Percentiles rank a stretch among this genome's conserved stretches.
Conservation (phyloP, 1,284 basidiomycete genomes). For the Malassezia cuniculi region DNA sequence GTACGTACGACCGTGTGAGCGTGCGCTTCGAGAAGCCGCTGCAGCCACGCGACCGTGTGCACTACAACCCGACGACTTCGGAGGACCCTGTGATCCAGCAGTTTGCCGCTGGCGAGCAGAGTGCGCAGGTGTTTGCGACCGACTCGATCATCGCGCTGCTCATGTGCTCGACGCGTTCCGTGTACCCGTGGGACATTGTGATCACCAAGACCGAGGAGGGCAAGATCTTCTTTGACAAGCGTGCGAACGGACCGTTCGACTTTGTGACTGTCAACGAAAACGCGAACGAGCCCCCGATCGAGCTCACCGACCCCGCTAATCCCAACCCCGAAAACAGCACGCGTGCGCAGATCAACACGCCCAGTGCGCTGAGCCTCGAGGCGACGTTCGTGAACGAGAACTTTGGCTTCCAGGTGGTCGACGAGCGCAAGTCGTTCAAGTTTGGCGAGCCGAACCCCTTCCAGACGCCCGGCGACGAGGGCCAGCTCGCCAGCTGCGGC, state of each 20-base stretch:
- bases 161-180: conserved; percentile 87
- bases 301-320: conserved; percentile 59
- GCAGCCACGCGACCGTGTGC: conserved; percentile 82
- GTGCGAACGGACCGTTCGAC: conserved; percentile 80
- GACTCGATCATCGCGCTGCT: conserved; percentile 90
- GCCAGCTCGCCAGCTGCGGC: conserved; percentile 78
- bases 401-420: conserved; percentile 89
- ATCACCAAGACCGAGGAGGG: conserved; percentile 74
- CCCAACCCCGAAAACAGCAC: conserved; percentile 23
- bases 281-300: conserved; percentile 83
- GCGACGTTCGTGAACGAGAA: conserved; percentile 99
- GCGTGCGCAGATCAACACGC: conserved; percentile 66
- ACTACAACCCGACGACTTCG: conserved; percentile 92
- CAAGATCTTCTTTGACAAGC: conserved; percentile 92
- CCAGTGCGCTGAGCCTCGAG: conserved; percentile 83
- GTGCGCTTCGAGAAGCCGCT: conserved; percentile 72
- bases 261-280: conserved; percentile 98
- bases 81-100: conserved; percentile 61
- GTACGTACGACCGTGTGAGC: conserved; percentile 86
- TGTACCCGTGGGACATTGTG: conserved; percentile 98
- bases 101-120: conserved; percentile 19
- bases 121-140: conserved; percentile 85
- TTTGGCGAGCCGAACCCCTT: conserved; percentile 55
- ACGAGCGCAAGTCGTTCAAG: conserved; percentile 53
- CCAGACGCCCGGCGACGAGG: conserved; percentile 71